Conservation (phyloP, 331 rosid species). For the Rosa hybrid region DNA sequence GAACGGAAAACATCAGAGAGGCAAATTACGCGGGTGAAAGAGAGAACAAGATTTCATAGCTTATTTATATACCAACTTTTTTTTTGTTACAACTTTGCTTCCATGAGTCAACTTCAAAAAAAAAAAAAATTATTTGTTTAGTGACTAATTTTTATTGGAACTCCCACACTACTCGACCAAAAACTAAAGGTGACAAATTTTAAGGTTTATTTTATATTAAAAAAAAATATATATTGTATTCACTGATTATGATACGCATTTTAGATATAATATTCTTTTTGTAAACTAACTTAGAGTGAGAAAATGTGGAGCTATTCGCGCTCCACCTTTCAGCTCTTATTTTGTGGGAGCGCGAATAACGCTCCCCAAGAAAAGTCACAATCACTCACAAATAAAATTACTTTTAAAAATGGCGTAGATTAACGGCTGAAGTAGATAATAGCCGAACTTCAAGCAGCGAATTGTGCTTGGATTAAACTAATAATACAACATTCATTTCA, state of each 20-base stretch:
- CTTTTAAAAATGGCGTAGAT: background rate
- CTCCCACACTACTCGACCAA: background rate
- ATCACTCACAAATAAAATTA: background rate
- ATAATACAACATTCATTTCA: background rate
- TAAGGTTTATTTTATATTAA: background rate
- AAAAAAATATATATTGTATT: no score
- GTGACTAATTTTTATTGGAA: background rate
- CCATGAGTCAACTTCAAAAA: background rate
- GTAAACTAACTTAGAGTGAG: background rate
- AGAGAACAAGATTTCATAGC: constrained; percentile 8
- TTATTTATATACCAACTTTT: background rate
- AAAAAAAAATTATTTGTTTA: background rate
- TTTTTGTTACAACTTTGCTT: background rate
- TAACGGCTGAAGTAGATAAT: background rate
- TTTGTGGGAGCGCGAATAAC: background rate
- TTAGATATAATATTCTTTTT: background rate
- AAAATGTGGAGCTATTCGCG: background rate
- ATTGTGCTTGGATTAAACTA: background rate
- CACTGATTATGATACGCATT: no score
- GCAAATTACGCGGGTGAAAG: constrained; percentile 23
- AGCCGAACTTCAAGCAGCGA: constrained; percentile 5
- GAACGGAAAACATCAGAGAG: constrained; percentile 7
- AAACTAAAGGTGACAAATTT: background rate
- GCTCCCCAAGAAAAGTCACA: background rate
- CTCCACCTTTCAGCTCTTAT: background rate